phyloP scores from a whole-genome alignment of 202 grass and related monocot species.

The Hordeum pubiflorum region DNA sequence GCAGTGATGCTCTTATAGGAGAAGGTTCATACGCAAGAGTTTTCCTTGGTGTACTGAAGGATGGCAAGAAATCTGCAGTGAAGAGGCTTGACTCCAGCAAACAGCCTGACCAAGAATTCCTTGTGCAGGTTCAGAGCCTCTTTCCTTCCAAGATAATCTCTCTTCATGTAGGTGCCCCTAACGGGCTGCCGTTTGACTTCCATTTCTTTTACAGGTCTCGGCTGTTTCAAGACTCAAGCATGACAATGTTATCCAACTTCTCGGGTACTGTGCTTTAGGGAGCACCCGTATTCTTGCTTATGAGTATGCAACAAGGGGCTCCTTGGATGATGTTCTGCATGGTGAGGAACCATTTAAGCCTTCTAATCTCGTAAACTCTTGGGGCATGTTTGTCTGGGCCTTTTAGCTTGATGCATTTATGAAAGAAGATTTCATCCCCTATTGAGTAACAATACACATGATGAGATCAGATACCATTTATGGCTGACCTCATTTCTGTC shows the following conservation, averaged over 20 bases:
- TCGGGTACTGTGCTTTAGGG: constrained; percentile 63
- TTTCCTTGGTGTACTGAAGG: constrained; percentile 70
- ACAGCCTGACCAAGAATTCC: constrained; percentile 81
- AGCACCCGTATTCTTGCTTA: constrained; percentile 70
- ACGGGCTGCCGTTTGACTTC: not conserved
- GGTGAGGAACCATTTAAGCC: constrained; percentile 29
- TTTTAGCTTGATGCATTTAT: not conserved
- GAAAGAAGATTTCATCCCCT: not conserved
- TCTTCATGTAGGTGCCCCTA: not conserved
- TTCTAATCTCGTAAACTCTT: not conserved
- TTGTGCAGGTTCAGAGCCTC: constrained; percentile 43
- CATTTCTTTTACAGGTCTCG: constrained; percentile 42
- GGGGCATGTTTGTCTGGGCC: no score
- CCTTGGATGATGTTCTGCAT: constrained; percentile 78
- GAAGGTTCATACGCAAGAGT: constrained; percentile 86
- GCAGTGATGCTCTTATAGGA: constrained; percentile 65
- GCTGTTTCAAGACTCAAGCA: constrained; percentile 71
- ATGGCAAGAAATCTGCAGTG: constrained; percentile 55
- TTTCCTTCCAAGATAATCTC: not conserved
- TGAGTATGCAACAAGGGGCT: constrained; percentile 66
- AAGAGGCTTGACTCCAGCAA: constrained; percentile 97
- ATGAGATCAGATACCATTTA: not conserved
- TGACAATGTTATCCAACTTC: constrained; percentile 69
- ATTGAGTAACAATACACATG: not conserved
- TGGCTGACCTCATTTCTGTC: not conserved